Base-by-base conservation (phyloP, 805 yeast species). In the Yarrowia keelungensis region DNA sequence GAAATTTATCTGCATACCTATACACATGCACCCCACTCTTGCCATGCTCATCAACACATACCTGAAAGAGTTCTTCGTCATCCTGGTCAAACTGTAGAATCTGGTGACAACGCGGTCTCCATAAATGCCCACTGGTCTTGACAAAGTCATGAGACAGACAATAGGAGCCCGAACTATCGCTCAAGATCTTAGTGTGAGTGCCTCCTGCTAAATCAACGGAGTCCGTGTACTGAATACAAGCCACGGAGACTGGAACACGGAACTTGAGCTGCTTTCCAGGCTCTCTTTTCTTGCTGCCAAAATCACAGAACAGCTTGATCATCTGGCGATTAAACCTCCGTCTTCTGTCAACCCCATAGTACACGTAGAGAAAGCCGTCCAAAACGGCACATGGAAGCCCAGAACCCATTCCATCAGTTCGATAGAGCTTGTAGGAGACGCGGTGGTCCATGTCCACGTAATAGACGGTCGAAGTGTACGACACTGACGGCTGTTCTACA, bases 231-330 rank as follows among this genome's bases (percentile, higher is more conserved):
- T 56, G 62, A 10, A 56, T 56, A 16, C 39, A 41, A 9, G 62
- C 46, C 38, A 56, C 62, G 62, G 15, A 56, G 22, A 56, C 62
- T 8, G 62, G 62, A 19, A 56, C 62, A 1, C 42, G 8, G 26
- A 15, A 56, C 2, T 11, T 26, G 7, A n/a, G 62, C 32, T 38
- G 32, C 19, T 53, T 53, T n/a, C 45, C 45, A 10, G 59, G 4
- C 59, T 53, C 59, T 53, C 45, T 53, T 22, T 39, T 19, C 59
- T 56, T 56, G 38, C 62, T 56, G 46, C 62, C 62, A 42, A 56
- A 56, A 56, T 56, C 62, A n/a, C 62, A 56, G 42, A 41, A 56
- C 10, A 56, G 47, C 47, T 56, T 56, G 38, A 56, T 56, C 62
- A 56, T 56, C 38, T 56, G 62, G 5, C 47, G 47, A 42, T 56